A percentile compares a stretch with the other conserved stretches of the same genome.
Conservation (phyloP, 177 flowering plant genomes). For the Vitis hybrid region DNA sequence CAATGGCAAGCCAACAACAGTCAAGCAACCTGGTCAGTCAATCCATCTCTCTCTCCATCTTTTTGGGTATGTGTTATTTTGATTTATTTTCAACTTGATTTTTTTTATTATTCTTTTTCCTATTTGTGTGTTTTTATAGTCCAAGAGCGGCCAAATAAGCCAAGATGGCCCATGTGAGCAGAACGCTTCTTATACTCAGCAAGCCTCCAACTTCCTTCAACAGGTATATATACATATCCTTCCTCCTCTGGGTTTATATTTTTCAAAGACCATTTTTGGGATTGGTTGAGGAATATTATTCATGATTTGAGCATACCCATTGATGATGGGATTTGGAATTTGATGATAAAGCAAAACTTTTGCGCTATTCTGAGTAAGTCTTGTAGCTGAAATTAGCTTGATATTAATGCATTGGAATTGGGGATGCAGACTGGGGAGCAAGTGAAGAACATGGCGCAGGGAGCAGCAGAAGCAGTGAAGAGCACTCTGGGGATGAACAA, state of each 20-base stretch:
- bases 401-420: neutral
- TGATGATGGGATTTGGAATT: neutral
- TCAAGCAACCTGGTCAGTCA: too few relatives aligned
- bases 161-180: conserved; percentile 5
- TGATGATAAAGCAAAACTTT: neutral
- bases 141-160: conserved; percentile 19
- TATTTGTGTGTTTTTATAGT: conserved; percentile 4
- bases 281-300: too few relatives aligned
- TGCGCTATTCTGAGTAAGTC: neutral
- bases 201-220: conserved; percentile 24
- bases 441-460: conserved; percentile 47
- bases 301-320: neutral
- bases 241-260: too few relatives aligned
- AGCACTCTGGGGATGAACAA: conserved; percentile 36
- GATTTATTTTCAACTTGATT: neutral
- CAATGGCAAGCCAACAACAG: too few relatives aligned
- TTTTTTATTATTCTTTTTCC: neutral
- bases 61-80: too few relatives aligned
- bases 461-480: conserved; percentile 50
- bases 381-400: too few relatives aligned
- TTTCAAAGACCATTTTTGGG: too few relatives aligned
- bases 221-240: conserved; percentile 12
- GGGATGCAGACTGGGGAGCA: conserved; percentile 42
- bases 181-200: conserved; percentile 2
- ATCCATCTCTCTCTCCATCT: too few relatives aligned